These are phyloP conservation scores for Stenocarpella maydis DNA, from an alignment of 2,329 filamentous ascomycete species.

Conservation along the genomic window DNA sequence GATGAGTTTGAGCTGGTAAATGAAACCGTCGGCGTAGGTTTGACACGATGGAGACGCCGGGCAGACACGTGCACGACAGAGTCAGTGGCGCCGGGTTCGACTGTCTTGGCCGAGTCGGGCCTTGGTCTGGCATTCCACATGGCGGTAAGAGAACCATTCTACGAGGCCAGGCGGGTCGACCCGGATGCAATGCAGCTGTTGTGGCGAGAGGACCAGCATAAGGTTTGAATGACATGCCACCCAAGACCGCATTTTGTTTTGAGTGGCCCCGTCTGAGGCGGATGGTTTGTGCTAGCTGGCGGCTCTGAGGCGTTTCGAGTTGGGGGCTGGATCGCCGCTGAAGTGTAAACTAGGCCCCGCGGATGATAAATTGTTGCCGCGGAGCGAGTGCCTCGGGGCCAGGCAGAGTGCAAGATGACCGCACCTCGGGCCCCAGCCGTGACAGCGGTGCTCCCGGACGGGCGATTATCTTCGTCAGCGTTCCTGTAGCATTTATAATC, in stretches of 20 bases:
- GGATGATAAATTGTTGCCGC: constrained; percentile 14
- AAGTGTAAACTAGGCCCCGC: background rate
- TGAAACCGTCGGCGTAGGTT: constrained; percentile 3
- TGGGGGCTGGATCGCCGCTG: constrained; percentile 3
- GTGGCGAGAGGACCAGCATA: constrained; percentile 6
- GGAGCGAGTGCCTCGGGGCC: constrained; percentile 5
- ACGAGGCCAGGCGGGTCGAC: constrained; percentile 5
- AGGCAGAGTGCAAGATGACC: no score
- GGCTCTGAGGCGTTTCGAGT: constrained; percentile 9
- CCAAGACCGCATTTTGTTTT: constrained; percentile 19
- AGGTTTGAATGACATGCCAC: constrained; percentile 34
- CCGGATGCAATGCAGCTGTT: constrained; percentile 1
- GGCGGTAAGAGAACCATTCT: constrained; percentile 3
- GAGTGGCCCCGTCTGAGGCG: background rate
- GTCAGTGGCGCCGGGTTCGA: constrained; percentile 6
- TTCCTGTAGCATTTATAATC: background rate
- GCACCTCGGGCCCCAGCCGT: no score
- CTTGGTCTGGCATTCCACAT: background rate
- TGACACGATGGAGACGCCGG: constrained; percentile 9
- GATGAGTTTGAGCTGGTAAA: background rate
- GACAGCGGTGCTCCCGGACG: no score
- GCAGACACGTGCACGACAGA: background rate
- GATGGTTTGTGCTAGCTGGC: constrained; percentile 2
- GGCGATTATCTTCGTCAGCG: no score
- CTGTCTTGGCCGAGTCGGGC: constrained; percentile 6